Base-by-base conservation (phyloP, 352 stramenopile species). In the Globisporangium middletonii region DNA sequence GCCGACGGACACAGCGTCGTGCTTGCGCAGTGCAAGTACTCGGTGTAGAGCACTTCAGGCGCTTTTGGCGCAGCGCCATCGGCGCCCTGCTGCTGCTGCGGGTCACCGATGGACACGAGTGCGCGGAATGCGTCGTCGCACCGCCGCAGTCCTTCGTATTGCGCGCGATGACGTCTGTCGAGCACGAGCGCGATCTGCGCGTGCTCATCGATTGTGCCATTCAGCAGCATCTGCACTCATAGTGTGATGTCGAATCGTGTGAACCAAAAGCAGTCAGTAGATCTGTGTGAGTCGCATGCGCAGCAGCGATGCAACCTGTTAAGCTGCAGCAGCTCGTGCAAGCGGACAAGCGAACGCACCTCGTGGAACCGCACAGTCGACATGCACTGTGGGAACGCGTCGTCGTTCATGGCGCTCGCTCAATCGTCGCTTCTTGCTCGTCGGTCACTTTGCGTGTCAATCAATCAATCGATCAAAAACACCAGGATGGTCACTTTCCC, bases 21-120 rank as follows among this genome's bases (percentile, higher is more conserved):
- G 59, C 76, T 72, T 23, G 71, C 63, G 57, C 82, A 92, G 58
- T 85, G 62, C 12, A 88, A 51, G 64, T 90, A 89, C 64, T 80
- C 70, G 9, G 75, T 57, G 64, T 90, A 92, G 57, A 86, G 65
- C 55, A 74, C 63, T 30, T 80, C 63, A 0, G 69, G 62, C 15
- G 63, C 33, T 57, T 85, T 77, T 11, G 69, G 56, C 35, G 33
- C 52, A 19, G 51, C 49, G 16, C 28, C 26, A 27, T 52, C 60
- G 51, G 33, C 3, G 23, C 23, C 23, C 23, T 23, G 23, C 26
- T 59, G 54, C 13, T 60, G 51, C 33, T 23, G 23, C 23, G 23
- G 23, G 23, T 65, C 55, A 13, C 60, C 57, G 23, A 67, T 55
- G 6, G 65, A 50, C 19, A 79, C n/a, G 55, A 92, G 72, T 27